Percentiles rank a stretch among this genome's conserved stretches.
phyloP scores from a whole-genome alignment of 129 eudicot species.

The Lonicera japonica region DNA sequence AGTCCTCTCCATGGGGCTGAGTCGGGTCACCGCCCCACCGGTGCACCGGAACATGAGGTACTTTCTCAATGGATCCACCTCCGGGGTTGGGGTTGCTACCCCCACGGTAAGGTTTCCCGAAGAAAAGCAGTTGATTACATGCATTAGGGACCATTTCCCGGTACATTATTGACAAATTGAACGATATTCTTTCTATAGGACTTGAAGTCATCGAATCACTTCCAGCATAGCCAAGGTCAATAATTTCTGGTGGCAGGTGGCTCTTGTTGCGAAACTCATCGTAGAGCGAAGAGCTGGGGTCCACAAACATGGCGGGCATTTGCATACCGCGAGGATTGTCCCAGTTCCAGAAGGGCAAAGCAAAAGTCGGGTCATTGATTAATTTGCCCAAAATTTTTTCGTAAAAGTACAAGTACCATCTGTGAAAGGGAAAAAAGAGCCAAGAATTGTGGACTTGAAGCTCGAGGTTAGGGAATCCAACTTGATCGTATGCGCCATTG shows the following conservation, averaged over 20 bases:
- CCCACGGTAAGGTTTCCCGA: slow-evolving; percentile 32
- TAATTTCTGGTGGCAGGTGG: slow-evolving; percentile 15
- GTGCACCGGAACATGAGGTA: slow-evolving; percentile 35
- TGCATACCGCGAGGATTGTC: slow-evolving; percentile 30
- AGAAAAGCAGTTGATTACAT: slow-evolving; percentile 20
- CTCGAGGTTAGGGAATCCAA: slow-evolving; percentile 16
- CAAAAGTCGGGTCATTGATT: slow-evolving; percentile 32
- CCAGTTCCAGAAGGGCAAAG: slow-evolving; percentile 48
- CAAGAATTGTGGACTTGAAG: slow-evolving; percentile 43
- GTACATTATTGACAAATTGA: slow-evolving; percentile 32
- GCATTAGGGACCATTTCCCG: slow-evolving; percentile 36
- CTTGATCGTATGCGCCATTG: slow-evolving; percentile 29
- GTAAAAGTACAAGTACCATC: slow-evolving; percentile 43
- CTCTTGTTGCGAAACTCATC: slow-evolving; percentile 22
- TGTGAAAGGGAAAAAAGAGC: slow-evolving; percentile 53
- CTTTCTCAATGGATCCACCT: slow-evolving; percentile 31
- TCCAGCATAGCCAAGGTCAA: slow-evolving; percentile 27
- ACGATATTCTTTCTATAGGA: slow-evolving; percentile 12
- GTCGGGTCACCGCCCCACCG: slow-evolving; percentile 35
- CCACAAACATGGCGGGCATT: slow-evolving; percentile 20
- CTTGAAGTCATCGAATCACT: neutral
- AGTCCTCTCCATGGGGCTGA: slow-evolving; percentile 34
- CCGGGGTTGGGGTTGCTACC: slow-evolving; percentile 22
- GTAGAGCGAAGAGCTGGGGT: slow-evolving; percentile 19
- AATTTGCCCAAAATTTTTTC: slow-evolving; percentile 38